These are phyloP conservation scores for Suhomyces bolitotheri DNA, from an alignment of 1,139 yeast genomes.

Conservation along the genomic window DNA sequence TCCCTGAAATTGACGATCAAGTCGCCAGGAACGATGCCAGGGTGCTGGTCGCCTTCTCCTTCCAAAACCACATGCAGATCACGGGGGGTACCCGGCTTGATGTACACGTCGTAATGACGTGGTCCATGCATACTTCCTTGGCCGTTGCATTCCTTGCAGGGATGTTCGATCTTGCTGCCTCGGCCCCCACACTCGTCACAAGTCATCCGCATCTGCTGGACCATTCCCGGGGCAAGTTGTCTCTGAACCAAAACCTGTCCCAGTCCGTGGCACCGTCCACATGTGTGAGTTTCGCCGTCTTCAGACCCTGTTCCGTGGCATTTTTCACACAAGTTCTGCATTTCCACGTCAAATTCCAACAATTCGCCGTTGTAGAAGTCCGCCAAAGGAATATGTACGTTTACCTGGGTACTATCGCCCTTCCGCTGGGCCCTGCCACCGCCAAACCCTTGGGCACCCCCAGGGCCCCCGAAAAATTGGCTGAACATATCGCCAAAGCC, in stretches of 20 bases:
- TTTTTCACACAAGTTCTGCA: slow-evolving; percentile 71
- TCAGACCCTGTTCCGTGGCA: slow-evolving; percentile 86
- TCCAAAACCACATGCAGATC: slow-evolving; percentile 56
- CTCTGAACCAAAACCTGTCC: slow-evolving; percentile 69
- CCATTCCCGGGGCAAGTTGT: slow-evolving; percentile 88
- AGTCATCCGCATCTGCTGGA: slow-evolving; percentile 75
- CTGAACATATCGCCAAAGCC: slow-evolving; percentile 67
- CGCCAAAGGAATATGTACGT: slow-evolving; percentile 54
- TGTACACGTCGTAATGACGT: slow-evolving; percentile 59
- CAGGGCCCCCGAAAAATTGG: slow-evolving; percentile 71
- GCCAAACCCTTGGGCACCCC: slow-evolving; percentile 25
- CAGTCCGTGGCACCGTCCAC: slow-evolving; percentile 70
- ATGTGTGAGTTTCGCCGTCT: slow-evolving; percentile 67
- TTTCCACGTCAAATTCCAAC: slow-evolving; percentile 59
- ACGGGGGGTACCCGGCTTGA: slow-evolving; percentile 72
- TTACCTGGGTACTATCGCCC: slow-evolving; percentile 67
- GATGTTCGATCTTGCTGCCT: slow-evolving; percentile 64
- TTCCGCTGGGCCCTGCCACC: slow-evolving; percentile 31
- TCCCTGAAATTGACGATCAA: slow-evolving; percentile 61
- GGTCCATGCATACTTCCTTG: slow-evolving; percentile 56
- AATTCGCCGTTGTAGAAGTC: slow-evolving; percentile 73
- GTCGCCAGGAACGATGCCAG: slow-evolving; percentile 84
- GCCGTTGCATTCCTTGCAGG: slow-evolving; percentile 74
- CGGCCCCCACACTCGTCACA: slow-evolving; percentile 82
- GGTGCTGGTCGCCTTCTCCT: slow-evolving; percentile 84